A percentile compares a stretch with the other conserved stretches of the same genome.
These are phyloP conservation scores for Penicillium soppii DNA, from an alignment of 495 filamentous ascomycete genomes.

Conservation along the genomic window DNA sequence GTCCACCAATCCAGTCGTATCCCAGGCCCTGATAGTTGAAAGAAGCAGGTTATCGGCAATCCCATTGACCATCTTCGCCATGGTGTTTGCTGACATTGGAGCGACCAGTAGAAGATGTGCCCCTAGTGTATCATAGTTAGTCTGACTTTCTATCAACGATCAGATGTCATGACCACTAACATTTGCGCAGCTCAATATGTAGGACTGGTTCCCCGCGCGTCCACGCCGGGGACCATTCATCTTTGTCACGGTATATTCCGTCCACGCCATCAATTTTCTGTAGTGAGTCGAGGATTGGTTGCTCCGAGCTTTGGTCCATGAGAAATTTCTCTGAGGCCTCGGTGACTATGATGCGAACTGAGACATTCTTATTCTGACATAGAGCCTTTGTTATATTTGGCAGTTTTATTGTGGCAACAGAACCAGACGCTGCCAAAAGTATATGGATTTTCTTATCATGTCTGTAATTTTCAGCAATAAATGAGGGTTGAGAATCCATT, in stretches of 20 bases:
- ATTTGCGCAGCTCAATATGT: conserved; percentile 76
- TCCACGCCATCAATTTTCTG: conserved; percentile 59
- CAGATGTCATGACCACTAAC: neutral
- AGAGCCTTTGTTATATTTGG: conserved; percentile 67
- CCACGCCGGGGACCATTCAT: conserved; percentile 81
- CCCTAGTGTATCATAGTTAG: conserved; percentile 46
- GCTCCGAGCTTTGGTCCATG: conserved; percentile 62
- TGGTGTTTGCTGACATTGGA: conserved; percentile 73
- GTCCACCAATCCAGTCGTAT: conserved; percentile 65
- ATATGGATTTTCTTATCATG: conserved; percentile 71
- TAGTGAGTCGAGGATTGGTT: conserved; percentile 60
- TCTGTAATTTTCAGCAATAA: neutral
- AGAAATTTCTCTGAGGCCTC: conserved; percentile 71
- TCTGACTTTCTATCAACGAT: neutral
- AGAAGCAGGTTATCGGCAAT: conserved; percentile 67
- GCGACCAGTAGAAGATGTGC: conserved; percentile 79
- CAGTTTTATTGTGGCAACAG: conserved; percentile 89
- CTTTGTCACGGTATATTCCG: conserved; percentile 69
- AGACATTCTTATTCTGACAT: conserved; percentile 51
- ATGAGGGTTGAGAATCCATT: conserved; percentile 1
- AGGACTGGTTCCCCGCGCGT: conserved; percentile 58
- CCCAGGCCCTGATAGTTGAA: conserved; percentile 84
- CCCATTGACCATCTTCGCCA: conserved; percentile 74
- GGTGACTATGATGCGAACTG: conserved; percentile 78
- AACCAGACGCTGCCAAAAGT: conserved; percentile 73